A percentile compares a stretch with the other conserved stretches of the same genome.
phyloP scores from a whole-genome alignment of 148 eudicot genomes.

The Rhododendron williamsianum region DNA sequence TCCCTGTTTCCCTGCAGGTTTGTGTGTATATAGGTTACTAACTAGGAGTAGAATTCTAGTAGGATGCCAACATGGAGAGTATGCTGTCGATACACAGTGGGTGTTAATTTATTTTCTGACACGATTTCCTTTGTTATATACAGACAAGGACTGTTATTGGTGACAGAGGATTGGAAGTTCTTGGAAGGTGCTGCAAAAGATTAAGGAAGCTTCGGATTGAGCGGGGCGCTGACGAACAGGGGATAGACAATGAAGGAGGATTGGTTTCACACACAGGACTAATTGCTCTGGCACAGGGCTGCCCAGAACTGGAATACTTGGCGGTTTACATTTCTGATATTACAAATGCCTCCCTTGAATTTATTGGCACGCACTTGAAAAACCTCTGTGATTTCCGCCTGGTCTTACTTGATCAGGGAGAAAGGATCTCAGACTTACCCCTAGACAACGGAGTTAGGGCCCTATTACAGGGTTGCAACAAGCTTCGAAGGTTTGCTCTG shows the following conservation, averaged over 20 bases:
- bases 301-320: conserved; percentile 64
- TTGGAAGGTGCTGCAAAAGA: conserved; percentile 51
- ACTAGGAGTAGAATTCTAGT: background rate
- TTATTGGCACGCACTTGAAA: conserved; percentile 48
- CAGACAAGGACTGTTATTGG: conserved; percentile 78
- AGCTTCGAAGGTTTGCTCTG: conserved; percentile 62
- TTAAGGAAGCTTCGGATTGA: conserved; percentile 70
- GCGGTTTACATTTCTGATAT: conserved; percentile 78
- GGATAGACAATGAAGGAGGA: conserved; percentile 51
- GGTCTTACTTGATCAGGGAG: conserved; percentile 65
- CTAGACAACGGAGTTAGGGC: conserved; percentile 76
- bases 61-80: background rate
- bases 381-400: conserved; percentile 65
- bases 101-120: background rate
- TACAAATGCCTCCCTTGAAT: conserved; percentile 63
- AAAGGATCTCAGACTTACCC: conserved; percentile 57
- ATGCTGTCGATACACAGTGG: background rate
- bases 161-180: conserved; percentile 69
- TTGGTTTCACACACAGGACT: conserved; percentile 68
- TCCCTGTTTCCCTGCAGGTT: background rate
- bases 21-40: background rate
- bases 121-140: background rate
- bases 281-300: conserved; percentile 60
- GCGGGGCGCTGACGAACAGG: conserved; percentile 70
- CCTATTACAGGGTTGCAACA: conserved; percentile 59